Evolutionary conservation across 495 filamentous ascomycete genomes (phyloP).

Genomic region (Arthonia radiata): DNA sequence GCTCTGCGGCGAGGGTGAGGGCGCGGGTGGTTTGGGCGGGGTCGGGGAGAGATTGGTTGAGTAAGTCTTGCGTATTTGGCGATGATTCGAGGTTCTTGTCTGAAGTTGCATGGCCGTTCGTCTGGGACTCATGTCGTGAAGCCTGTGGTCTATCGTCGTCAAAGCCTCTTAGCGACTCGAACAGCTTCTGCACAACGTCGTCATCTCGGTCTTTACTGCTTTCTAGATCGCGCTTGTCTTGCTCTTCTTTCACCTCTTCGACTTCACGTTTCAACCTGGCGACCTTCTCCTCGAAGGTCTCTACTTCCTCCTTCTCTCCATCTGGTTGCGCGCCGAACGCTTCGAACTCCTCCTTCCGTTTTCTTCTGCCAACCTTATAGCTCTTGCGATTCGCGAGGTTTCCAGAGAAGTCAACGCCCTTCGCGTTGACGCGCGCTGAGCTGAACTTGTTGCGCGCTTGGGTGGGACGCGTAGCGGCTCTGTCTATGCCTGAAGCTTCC

Average conservation of each 20-base stretch:
- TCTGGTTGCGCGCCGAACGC: too few species aligned
- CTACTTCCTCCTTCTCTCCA: slow-evolving; percentile 23
- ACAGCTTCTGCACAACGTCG: too few species aligned
- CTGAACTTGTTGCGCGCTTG: slow-evolving; percentile 59
- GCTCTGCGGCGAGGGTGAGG: slow-evolving; percentile 62
- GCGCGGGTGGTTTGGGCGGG: too few species aligned
- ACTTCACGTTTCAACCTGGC: slow-evolving; percentile 21
- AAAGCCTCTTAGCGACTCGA: too few species aligned
- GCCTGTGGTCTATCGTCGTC: too few species aligned
- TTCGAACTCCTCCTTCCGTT: slow-evolving; percentile 26
- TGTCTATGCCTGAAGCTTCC: slow-evolving; percentile 40
- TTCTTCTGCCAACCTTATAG: slow-evolving; percentile 36
- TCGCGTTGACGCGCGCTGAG: slow-evolving; percentile 46
- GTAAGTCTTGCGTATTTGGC: too few species aligned
- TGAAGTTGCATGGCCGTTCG: too few species aligned
- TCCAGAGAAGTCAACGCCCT: slow-evolving; percentile 57
- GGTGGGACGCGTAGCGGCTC: slow-evolving; percentile 44
- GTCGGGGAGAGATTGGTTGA: too few species aligned
- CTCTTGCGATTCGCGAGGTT: slow-evolving; percentile 55
- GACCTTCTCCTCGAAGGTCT: slow-evolving; percentile 48
- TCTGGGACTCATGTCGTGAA: too few species aligned
- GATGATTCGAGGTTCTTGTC: too few species aligned
- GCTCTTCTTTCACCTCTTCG: background rate
- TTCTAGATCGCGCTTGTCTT: slow-evolving; percentile 1
- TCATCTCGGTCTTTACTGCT: too few species aligned